These are phyloP conservation scores for Neonectria sp. DNA, from an alignment of 2,329 filamentous ascomycete genomes.

Conservation along the genomic window DNA sequence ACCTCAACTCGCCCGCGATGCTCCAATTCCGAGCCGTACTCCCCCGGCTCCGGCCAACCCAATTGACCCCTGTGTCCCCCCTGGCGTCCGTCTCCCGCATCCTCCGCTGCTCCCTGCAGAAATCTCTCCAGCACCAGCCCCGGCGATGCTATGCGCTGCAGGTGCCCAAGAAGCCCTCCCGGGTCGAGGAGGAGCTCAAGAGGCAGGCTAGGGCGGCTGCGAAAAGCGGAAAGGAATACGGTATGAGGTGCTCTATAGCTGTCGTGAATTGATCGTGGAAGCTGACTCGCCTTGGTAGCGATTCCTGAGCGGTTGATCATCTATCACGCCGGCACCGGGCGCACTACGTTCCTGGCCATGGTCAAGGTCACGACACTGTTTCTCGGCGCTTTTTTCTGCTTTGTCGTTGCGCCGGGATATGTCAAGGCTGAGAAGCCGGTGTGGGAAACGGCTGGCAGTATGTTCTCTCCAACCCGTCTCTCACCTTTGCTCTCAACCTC, in stretches of 20 bases:
- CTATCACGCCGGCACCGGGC: slow-evolving; percentile 80
- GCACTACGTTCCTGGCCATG: slow-evolving; percentile 77
- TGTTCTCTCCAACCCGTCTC: slow-evolving; percentile 35
- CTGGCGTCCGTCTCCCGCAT: slow-evolving; percentile 28
- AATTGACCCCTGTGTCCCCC: slow-evolving; percentile 25
- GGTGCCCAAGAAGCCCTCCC: slow-evolving; percentile 29
- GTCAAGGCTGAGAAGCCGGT: slow-evolving; percentile 57
- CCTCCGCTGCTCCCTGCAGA: slow-evolving; percentile 41
- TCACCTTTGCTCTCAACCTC: neutral
- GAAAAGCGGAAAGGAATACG: slow-evolving; percentile 36
- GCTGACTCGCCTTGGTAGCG: slow-evolving; percentile 49
- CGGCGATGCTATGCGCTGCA: slow-evolving; percentile 47
- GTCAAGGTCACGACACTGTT: slow-evolving; percentile 81
- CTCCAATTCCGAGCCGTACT: slow-evolving; percentile 39
- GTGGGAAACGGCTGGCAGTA: slow-evolving; percentile 56
- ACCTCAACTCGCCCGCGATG: slow-evolving; percentile 32
- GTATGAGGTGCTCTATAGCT: slow-evolving; percentile 27
- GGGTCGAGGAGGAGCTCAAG: slow-evolving; percentile 47
- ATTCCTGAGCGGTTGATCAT: slow-evolving; percentile 76
- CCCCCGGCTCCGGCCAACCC: slow-evolving; percentile 38
- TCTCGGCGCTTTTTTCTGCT: slow-evolving; percentile 75
- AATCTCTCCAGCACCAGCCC: slow-evolving; percentile 44
- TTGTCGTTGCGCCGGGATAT: slow-evolving; percentile 75
- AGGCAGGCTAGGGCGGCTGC: slow-evolving; percentile 47
- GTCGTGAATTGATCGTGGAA: neutral